Conservation (phyloP, 1,284 basidiomycete genomes). For the Moesziomyces parantarcticus region DNA sequence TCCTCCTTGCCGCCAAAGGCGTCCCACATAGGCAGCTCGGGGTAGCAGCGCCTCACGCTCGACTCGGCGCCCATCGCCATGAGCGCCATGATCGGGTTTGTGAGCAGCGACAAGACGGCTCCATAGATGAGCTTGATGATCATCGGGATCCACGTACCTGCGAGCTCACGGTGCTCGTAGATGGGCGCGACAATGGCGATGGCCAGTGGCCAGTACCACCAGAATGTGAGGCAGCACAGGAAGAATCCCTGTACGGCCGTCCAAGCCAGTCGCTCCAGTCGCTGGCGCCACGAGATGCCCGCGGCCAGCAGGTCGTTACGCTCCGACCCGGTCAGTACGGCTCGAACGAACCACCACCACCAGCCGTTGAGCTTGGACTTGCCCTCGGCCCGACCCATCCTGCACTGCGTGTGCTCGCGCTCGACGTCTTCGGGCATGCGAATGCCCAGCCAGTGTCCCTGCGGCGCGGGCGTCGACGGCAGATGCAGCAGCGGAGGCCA, state of each 20-base stretch:
- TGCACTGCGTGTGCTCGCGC: slow-evolving; percentile 13
- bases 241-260: slow-evolving; percentile 60
- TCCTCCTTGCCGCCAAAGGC: slow-evolving; percentile 42
- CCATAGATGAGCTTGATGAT: slow-evolving; percentile 68
- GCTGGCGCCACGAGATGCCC: slow-evolving; percentile 51
- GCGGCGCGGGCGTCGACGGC: slow-evolving; percentile 42
- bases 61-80: slow-evolving; percentile 63
- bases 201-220: slow-evolving; percentile 65
- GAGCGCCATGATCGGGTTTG: slow-evolving; percentile 65
- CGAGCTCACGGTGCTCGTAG: slow-evolving; percentile 62
- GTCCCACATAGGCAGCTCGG: slow-evolving; percentile 46
- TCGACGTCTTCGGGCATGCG: slow-evolving; percentile 47
- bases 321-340: slow-evolving; percentile 54
- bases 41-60: slow-evolving; percentile 53
- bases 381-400: slow-evolving; percentile 52
- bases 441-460: slow-evolving; percentile 49
- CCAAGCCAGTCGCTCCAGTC: slow-evolving; percentile 58
- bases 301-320: slow-evolving; percentile 53
- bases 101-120: slow-evolving; percentile 55
- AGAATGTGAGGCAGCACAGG: slow-evolving; percentile 55
- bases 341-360: slow-evolving; percentile 57
- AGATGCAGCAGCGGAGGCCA: slow-evolving; percentile 64
- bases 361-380: slow-evolving; percentile 27
- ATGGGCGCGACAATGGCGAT: slow-evolving; percentile 65
- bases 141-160: slow-evolving; percentile 62